Evolutionary conservation across 495 filamentous ascomycete species (phyloP).

Genomic region (Aspergillus funiculosus): DNA sequence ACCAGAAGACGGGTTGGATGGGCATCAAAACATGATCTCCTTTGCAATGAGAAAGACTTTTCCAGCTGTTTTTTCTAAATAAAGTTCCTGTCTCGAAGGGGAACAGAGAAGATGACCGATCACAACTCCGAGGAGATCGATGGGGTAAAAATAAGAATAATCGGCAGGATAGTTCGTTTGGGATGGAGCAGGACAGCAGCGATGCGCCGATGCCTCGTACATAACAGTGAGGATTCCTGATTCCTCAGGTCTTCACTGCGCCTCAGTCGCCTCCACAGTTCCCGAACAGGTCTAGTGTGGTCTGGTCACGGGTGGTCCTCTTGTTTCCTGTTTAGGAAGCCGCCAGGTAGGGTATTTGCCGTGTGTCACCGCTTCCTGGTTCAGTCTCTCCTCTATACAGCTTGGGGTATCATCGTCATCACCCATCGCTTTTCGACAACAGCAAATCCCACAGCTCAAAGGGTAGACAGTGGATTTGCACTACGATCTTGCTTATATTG

Average conservation of each 20-base stretch:
- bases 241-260: too few relatives aligned
- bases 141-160: not conserved
- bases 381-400: too few relatives aligned
- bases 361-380: constrained; percentile 2
- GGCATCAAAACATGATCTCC: constrained; percentile 8
- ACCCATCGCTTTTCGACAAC: too few relatives aligned
- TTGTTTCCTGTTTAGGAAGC: not conserved
- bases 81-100: constrained; percentile 1
- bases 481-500: too few relatives aligned
- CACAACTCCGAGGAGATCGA: not conserved
- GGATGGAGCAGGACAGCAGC: not conserved
- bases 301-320: constrained; percentile 1
- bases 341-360: not conserved
- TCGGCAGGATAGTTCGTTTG: not conserved
- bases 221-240: too few relatives aligned
- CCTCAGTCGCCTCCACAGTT: not conserved
- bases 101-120: not conserved
- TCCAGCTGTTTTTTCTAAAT: constrained; percentile 1
- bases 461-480: too few relatives aligned
- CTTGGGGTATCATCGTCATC: too few relatives aligned
- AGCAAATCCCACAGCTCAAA: too few relatives aligned
- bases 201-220: too few relatives aligned
- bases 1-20: constrained; percentile 1
- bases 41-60: not conserved
- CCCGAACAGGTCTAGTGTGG: not conserved